Evolutionary conservation across 176 grass and related monocot species (phyloP), one percentile per base, ranked within the genome.

Genomic region (Dactylis glomerata): DNA sequence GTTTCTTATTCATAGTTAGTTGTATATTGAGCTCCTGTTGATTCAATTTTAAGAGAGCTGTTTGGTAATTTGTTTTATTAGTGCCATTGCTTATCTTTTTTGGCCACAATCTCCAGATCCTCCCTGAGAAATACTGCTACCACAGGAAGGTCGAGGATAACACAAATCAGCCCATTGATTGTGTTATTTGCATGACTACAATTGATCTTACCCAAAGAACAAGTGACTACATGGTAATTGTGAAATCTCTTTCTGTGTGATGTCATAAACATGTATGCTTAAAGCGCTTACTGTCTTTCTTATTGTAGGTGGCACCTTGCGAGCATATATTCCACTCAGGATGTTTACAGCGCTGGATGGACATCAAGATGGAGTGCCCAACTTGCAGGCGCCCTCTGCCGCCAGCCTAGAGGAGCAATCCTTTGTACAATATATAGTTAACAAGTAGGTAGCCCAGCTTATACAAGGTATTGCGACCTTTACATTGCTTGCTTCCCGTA

Each of bases 341-440:
- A 31, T 98, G 96, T 87, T 93, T 98, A 73, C 96, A 98, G 71
- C 90, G 96, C 49, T 98, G 96, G 96, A 98, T 98, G 96, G 96
- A 98, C 75, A 98, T 98, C 76, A 98, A 98, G 86, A 98, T 98
- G 96, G 96, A 98, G 86, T 98, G 96, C 85, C 96, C 96, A 12
- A 98, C 96, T 58, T 98, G 96, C 74, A 87, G 96, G 55, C 96
- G 96, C 40, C 83, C 93, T 58, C 79, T 98, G 32, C 96, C 96
- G 2, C 89, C 96, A 87, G 89, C 96, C 41, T 98, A 92, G 87
- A 51, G 65, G 36, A 85, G 31, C 49, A 38, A 58, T 89, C 10
- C 77, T 82, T 72, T 92, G 92, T 94, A 94, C 75, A 72, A 73
- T 94, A 76, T 92, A 73, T 92, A 85, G 68, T 64, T 82, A 63